Evolutionary conservation across 371 early-diverging fungal genomes (phyloP).

Genomic region (Amoeboaphelidium occidentale): DNA sequence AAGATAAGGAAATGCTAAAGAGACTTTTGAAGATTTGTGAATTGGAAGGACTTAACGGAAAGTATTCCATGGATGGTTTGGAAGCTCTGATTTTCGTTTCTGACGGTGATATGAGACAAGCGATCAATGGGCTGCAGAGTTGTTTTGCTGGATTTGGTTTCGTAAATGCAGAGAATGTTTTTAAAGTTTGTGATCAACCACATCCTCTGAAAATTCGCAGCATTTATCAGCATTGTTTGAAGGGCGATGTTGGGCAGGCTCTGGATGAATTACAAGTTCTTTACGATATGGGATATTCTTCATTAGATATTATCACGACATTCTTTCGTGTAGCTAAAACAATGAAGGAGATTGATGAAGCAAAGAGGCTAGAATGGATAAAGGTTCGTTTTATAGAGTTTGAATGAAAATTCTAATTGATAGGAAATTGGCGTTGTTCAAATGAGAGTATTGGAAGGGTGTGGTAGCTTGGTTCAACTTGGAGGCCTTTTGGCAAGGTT

Average conservation of each 20-base stretch:
- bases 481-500: no score
- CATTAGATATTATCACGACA: constrained; percentile 72
- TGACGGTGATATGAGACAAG: constrained; percentile 98
- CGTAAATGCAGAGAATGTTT: constrained; percentile 67
- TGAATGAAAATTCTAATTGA: no score
- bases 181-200: constrained; percentile 86
- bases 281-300: constrained; percentile 58
- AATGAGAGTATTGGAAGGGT: neutral
- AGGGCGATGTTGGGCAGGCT: constrained; percentile 42
- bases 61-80: constrained; percentile 57
- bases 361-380: neutral
- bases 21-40: constrained; percentile 60
- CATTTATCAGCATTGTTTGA: constrained; percentile 37
- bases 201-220: constrained; percentile 55
- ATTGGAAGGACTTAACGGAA: constrained; percentile 51
- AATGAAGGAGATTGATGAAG: neutral
- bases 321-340: constrained; percentile 60
- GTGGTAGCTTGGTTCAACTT: neutral
- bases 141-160: constrained; percentile 52
- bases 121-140: constrained; percentile 88
- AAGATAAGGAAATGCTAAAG: constrained; percentile 41
- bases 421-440: neutral
- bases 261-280: constrained; percentile 32
- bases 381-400: no score
- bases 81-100: constrained; percentile 82